phyloP scores from a whole-genome alignment of 1,284 basidiomycete species.

The Marasmius sp. region DNA sequence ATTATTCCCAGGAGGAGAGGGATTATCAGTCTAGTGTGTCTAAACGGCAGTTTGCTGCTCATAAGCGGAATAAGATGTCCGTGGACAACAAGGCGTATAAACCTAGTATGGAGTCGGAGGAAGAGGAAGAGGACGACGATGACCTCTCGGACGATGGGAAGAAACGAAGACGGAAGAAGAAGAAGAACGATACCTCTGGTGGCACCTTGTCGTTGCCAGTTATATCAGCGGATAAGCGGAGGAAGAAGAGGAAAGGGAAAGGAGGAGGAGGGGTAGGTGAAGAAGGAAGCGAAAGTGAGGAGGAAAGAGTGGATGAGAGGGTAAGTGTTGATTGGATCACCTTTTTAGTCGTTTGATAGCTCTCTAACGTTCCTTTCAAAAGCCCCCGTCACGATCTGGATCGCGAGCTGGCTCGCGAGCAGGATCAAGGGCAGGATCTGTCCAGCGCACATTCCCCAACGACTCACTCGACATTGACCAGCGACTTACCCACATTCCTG shows the following conservation, averaged over 20 bases:
- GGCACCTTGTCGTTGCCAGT: conserved; percentile 65
- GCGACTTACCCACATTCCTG: conserved; percentile 57
- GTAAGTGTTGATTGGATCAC: conserved; percentile 16
- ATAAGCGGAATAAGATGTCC: conserved; percentile 63
- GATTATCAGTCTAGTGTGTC: conserved; percentile 45
- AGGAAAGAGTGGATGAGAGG: conserved; percentile 40
- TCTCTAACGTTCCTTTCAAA: conserved; percentile 18
- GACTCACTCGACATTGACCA: conserved; percentile 31
- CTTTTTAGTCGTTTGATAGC: not conserved
- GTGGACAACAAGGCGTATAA: conserved; percentile 77
- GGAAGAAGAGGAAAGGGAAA: conserved; percentile 32
- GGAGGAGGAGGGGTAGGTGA: conserved; percentile 26
- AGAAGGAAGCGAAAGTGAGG: conserved; percentile 25
- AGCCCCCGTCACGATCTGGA: conserved; percentile 35
- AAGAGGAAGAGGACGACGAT: conserved; percentile 57
- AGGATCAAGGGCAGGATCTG: conserved; percentile 29
- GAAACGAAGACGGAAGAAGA: conserved; percentile 53
- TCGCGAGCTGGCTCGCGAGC: conserved; percentile 37
- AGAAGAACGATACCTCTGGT: conserved; percentile 52
- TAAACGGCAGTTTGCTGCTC: conserved; percentile 29
- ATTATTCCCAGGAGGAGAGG: conserved; percentile 73
- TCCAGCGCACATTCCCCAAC: conserved; percentile 30
- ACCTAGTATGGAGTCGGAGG: conserved; percentile 64
- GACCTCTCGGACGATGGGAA: conserved; percentile 15
- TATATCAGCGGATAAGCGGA: conserved; percentile 54